A percentile compares a stretch with the other conserved stretches of the same genome.
Evolutionary conservation across 2,329 filamentous ascomycete genomes (phyloP).

Genomic region (Orbilia brochopaga): DNA sequence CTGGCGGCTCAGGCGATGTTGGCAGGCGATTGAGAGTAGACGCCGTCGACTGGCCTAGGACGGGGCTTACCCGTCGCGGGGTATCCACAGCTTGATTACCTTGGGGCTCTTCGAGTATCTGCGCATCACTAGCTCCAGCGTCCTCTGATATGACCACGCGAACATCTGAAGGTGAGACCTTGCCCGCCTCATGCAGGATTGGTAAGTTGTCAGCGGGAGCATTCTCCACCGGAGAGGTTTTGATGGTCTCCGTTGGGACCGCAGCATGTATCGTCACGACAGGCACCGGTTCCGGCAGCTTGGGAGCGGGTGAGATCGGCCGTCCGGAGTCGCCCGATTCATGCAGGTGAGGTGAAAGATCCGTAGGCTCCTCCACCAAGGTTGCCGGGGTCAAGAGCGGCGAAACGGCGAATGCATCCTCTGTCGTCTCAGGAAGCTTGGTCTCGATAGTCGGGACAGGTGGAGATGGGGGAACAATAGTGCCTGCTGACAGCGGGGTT

Average conservation of each 20-base stretch:
- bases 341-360: slow-evolving; percentile 7
- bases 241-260: slow-evolving; percentile 17
- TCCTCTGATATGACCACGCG: neutral
- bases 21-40: neutral
- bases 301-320: slow-evolving; percentile 23
- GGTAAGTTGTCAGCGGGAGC: neutral
- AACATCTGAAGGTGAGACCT: neutral
- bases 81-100: neutral
- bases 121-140: neutral
- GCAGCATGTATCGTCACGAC: slow-evolving; percentile 31
- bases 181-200: neutral
- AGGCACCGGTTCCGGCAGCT: slow-evolving; percentile 13
- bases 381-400: slow-evolving; percentile 26
- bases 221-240: neutral
- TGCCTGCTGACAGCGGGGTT: slow-evolving; percentile 6
- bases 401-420: slow-evolving; percentile 27
- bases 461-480: slow-evolving; percentile 15
- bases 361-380: neutral
- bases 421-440: neutral
- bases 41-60: neutral
- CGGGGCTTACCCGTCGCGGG: neutral
- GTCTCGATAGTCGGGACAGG: neutral
- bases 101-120: neutral
- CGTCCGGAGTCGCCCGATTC: neutral
- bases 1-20: neutral